A percentile compares a stretch with the other conserved stretches of the same genome.
Evolutionary conservation across 2,329 filamentous ascomycete species (phyloP).

Genomic region (Biscogniauxia mediterranea): DNA sequence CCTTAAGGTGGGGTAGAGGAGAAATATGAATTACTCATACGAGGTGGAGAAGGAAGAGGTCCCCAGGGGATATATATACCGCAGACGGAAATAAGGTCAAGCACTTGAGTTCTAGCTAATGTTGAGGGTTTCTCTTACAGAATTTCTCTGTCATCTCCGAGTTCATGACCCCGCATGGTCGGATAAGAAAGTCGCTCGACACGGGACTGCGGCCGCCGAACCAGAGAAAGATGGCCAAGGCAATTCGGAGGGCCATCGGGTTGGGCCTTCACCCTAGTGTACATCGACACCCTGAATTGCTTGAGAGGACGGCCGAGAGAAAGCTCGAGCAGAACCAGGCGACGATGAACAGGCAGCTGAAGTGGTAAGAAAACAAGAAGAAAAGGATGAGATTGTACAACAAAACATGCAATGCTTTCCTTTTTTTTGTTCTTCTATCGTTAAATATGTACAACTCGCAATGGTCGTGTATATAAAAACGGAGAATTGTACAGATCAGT

Average conservation of each 20-base stretch:
- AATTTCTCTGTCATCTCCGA: conserved; percentile 92
- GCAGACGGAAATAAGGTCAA: too few species aligned
- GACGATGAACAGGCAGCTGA: conserved; percentile 11
- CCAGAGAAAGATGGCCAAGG: conserved; percentile 90
- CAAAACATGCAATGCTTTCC: conserved; percentile 7
- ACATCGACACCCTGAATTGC: conserved; percentile 81
- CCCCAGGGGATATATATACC: too few species aligned
- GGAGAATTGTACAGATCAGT: conserved; percentile 34
- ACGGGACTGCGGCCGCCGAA: conserved; percentile 86
- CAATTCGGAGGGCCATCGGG: conserved; percentile 83
- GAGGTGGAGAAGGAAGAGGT: too few species aligned
- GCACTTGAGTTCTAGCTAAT: too few species aligned
- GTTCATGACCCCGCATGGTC: conserved; percentile 79
- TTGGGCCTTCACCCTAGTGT: conserved; percentile 90
- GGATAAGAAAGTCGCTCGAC: conserved; percentile 72
- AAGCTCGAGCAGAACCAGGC: conserved; percentile 18
- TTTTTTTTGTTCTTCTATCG: conserved; percentile 9
- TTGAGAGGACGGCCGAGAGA: conserved; percentile 41
- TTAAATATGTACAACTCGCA: conserved; percentile 31
- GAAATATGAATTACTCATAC: too few species aligned
- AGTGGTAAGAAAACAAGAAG: neutral
- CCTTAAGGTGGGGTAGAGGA: too few species aligned
- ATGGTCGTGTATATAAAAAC: conserved; percentile 20
- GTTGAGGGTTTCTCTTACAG: conserved; percentile 42
- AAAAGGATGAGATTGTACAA: conserved; percentile 23